These are phyloP conservation scores for Crithidia bombi DNA, from an alignment of 208 protist genomes.

Conservation along the genomic window DNA sequence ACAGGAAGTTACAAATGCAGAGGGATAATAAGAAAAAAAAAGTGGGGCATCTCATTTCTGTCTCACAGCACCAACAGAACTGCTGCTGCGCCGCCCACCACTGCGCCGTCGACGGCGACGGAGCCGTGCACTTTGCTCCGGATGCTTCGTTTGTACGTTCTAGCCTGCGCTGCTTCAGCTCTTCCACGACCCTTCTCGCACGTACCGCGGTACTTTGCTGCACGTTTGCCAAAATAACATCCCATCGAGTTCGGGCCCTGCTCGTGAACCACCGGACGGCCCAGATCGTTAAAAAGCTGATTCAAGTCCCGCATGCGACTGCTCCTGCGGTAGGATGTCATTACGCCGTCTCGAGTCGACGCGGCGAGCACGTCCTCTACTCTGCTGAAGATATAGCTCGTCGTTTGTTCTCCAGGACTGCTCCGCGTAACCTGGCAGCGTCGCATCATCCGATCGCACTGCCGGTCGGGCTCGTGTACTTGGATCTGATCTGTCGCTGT, in stretches of 20 bases:
- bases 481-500: conserved; percentile 92
- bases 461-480: conserved; percentile 85
- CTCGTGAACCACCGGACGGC: conserved; percentile 88
- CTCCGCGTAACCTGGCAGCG: conserved; percentile 71
- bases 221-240: conserved; percentile 87
- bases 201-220: conserved; percentile 53
- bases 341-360: conserved; percentile 88
- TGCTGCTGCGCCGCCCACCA: conserved; percentile 3
- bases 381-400: conserved; percentile 90
- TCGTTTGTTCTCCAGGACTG: conserved; percentile 84
- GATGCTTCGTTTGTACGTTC: conserved; percentile 7
- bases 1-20: background rate
- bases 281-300: conserved; percentile 90
- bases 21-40: background rate
- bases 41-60: background rate
- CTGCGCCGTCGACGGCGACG: background rate
- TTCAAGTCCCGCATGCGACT: conserved; percentile 87
- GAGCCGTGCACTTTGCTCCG: background rate
- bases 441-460: conserved; percentile 73
- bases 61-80: background rate
- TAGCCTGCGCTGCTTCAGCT: conserved; percentile 68
- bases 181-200: conserved; percentile 63
- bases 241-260: conserved; percentile 88
- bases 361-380: conserved; percentile 83
- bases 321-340: conserved; percentile 90